Conservation (phyloP, 164 flowering plant genomes). For the Chimonanthus salicifolius region DNA sequence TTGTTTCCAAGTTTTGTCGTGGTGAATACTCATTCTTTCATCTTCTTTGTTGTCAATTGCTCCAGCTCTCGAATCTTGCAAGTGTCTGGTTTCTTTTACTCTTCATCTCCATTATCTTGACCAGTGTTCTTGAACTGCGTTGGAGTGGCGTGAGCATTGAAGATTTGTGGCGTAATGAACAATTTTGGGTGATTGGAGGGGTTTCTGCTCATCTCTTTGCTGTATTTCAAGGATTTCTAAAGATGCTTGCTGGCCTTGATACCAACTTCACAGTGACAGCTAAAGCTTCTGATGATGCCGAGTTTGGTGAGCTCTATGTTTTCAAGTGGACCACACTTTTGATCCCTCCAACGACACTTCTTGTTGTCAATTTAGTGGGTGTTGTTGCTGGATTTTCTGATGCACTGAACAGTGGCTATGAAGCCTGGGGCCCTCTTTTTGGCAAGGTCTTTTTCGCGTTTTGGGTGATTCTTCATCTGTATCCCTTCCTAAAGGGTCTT, state of each 20-base stretch:
- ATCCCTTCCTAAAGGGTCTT: slow-evolving; percentile 96
- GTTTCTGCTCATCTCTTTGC: slow-evolving; percentile 99
- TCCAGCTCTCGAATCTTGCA: slow-evolving; percentile 88
- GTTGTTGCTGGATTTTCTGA: slow-evolving; percentile 95
- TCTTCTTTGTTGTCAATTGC: background rate
- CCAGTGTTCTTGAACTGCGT: slow-evolving; percentile 86
- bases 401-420: slow-evolving; percentile 84
- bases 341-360: slow-evolving; percentile 91
- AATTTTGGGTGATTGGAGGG: slow-evolving; percentile 98
- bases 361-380: slow-evolving; percentile 78
- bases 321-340: slow-evolving; percentile 91
- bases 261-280: slow-evolving; percentile 95
- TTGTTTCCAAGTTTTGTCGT: background rate
- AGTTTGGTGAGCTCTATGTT: slow-evolving; percentile 81
- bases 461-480: slow-evolving; percentile 92
- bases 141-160: slow-evolving; percentile 97
- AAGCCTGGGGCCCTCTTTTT: slow-evolving; percentile 93
- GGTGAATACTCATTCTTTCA: background rate
- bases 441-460: slow-evolving; percentile 91
- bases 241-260: slow-evolving; percentile 85
- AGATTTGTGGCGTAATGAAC: slow-evolving; percentile 93
- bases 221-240: slow-evolving; percentile 89
- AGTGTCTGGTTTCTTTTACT: slow-evolving; percentile 79
- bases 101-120: slow-evolving; percentile 78
- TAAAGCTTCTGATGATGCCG: slow-evolving; percentile 76